Evolutionary conservation across 768 basidiomycete genomes (phyloP), one percentile per base, ranked within the genome.

Genomic region (Trametes villosa): DNA sequence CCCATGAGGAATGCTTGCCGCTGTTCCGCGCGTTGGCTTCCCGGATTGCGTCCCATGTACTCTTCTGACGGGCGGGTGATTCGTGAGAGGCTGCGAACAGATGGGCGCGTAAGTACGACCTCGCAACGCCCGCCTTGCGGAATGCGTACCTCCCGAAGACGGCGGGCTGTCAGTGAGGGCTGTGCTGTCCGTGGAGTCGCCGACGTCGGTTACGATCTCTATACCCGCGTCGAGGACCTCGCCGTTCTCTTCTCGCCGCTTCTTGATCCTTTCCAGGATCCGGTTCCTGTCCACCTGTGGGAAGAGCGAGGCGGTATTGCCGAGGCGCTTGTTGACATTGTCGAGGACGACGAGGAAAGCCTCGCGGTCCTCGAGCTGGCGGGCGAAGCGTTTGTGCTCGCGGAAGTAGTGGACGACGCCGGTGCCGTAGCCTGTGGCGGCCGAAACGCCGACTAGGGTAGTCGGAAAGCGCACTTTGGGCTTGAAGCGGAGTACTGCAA

Each of bases 21-120:
- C 73, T 59, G 30, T 72, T 75, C 20, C 76, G 72, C 17, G 74
- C 75, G 60, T 87, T 87, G 31, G 76, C 81, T 44, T 77, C 75
- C 54, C 88, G 84, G 47, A 91, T 86, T 62, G 86, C 81, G 33
- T 88, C 86, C 89, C 89, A 91, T 60, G 77, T 82, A 52, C 73
- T 82, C 36, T 59, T 60, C 18, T 54, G 54, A 27, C 52, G 60
- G 7, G 46, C 31, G 15, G 51, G 12, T 9, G 48, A 31, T 36
- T 44, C 44, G 40, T 50, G 69, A 57, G 57, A 30, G 54, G 31
- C 57, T 44, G 24, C 33, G 20, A 6, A 40, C 31, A 34, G 54
- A 22, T 24, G 30, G 40, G 15, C 36, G 48, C 57, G 55, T 46
- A 47, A 27, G 30, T 22, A 36, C 24, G 22, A 38, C 27, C 20